Percentiles rank a stretch among this genome's conserved stretches.
phyloP scores from a whole-genome alignment of 2,329 filamentous ascomycete genomes.

The Fusarium redolens region DNA sequence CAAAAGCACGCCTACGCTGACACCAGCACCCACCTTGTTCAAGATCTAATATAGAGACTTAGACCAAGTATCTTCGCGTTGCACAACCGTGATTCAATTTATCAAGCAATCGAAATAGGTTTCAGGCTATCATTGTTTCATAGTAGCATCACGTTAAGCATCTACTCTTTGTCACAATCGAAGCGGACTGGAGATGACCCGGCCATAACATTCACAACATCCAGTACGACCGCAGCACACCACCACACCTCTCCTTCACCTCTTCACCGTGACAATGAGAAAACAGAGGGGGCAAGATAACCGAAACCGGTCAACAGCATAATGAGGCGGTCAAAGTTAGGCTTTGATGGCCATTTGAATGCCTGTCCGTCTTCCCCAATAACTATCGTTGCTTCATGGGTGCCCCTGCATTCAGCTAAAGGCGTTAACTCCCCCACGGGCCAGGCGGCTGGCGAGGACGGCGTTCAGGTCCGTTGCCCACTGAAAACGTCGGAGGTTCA shows the following conservation, averaged over 20 bases:
- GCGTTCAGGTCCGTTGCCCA: constrained; percentile 13
- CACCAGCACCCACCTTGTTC: neutral
- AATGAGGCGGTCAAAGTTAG: constrained; percentile 28
- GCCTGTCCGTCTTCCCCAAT: constrained; percentile 3
- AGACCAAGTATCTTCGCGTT: neutral
- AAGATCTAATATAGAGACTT: neutral
- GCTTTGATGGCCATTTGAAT: neutral
- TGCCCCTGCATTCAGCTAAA: constrained; percentile 27
- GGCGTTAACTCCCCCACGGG: constrained; percentile 3
- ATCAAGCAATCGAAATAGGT: neutral
- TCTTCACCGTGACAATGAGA: neutral
- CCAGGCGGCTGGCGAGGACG: neutral
- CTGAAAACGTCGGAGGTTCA: constrained; percentile 12
- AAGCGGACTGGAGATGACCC: constrained; percentile 8
- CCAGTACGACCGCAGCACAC: neutral
- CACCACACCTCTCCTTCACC: neutral
- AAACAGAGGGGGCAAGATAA: constrained; percentile 21
- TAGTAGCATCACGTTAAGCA: neutral
- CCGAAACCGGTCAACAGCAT: constrained; percentile 28
- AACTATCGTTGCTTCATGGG: constrained; percentile 13
- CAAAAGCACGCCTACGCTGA: neutral
- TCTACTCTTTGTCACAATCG: neutral
- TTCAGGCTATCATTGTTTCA: neutral
- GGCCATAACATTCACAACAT: neutral
- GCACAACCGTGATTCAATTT: neutral